phyloP scores from a whole-genome alignment of 768 basidiomycete species.

The Termitomyces bulborhizus region DNA sequence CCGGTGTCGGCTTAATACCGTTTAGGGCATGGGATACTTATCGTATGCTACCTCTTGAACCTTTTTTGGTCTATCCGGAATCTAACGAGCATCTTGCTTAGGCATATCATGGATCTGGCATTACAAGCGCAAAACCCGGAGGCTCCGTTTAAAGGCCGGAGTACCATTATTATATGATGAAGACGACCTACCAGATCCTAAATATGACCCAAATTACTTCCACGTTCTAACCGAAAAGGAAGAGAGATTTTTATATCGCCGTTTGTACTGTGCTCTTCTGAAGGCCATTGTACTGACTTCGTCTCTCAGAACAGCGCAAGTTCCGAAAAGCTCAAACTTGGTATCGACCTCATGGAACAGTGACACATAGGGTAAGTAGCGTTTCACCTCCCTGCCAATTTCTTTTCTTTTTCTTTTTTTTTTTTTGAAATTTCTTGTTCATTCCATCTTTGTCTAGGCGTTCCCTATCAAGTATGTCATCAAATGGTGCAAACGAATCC shows the following conservation, averaged over 20 bases:
- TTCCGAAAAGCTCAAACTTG: conserved; percentile 73
- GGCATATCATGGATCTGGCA: conserved; percentile 72
- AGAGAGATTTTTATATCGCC: conserved; percentile 57
- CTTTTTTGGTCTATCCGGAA: neutral
- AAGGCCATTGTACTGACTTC: neutral
- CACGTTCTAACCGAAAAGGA: conserved; percentile 64
- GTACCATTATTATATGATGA: conserved; percentile 65
- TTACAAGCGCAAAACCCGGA: conserved; percentile 56
- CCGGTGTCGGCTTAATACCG: conserved; percentile 77
- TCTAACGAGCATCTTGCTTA: conserved; percentile 19
- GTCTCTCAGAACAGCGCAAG: conserved; percentile 52
- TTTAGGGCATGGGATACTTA: conserved; percentile 72
- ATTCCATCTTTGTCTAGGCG: conserved; percentile 34
- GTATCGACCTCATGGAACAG: conserved; percentile 83
- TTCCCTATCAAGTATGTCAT: conserved; percentile 57
- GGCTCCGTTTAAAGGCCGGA: conserved; percentile 53
- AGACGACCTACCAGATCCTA: conserved; percentile 79
- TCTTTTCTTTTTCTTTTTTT: neutral
- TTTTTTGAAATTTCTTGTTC: neutral
- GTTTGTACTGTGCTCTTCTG: conserved; percentile 32
- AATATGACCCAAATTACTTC: conserved; percentile 62
- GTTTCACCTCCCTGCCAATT: neutral
- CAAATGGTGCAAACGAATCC: neutral
- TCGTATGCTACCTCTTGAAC: conserved; percentile 34
- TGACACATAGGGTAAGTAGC: conserved; percentile 61